Base-by-base conservation (phyloP, 2,329 filamentous ascomycete genomes). In the Apiospora kogelbergensis region DNA sequence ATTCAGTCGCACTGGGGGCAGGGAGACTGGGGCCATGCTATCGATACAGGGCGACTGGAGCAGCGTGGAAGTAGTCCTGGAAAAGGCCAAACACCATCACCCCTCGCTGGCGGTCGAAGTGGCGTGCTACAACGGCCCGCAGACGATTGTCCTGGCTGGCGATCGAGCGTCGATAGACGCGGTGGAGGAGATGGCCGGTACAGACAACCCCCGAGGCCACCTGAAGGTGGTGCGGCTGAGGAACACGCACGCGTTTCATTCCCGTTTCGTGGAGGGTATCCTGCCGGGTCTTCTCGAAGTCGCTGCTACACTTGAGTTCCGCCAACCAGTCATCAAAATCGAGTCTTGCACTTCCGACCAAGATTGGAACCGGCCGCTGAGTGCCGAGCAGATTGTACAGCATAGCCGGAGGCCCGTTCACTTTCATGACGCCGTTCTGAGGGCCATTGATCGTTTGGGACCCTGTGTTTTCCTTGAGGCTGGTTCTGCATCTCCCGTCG, bases 41-140 rank as follows among this genome's bases (percentile, higher is more conserved):
- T n/a, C n/a, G n/a, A n/a, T n/a, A n/a, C n/a, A n/a, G n/a, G n/a
- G n/a, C n/a, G n/a, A n/a, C n/a, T n/a, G n/a, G 81, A 65, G 83
- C 33, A 74, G 78, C 0, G 67, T 82, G 7, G 72, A 73, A 45
- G 70, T 67, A 13, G 72, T 71, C 33, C 20, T 26, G 20, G 63
- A 37, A 10, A 42, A 15, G 4, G 63, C 42, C 9, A 42, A 3
- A 6, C n/a, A n/a, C 20, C 40, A 10, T 5, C 30, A 22, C 1
- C 17, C 57, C 37, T 7, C n/a, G 44, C n/a, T n/a, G 20, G 22
- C n/a, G 44, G 0, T 22, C 20, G 20, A 20, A 9, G 24, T 65
- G 10, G 63, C 63, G 9, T 65, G 63, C 40, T 26, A 24, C n/a
- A 65, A 65, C 9, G 33, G 33, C 15, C 33, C 63, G 9, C 26